These are phyloP conservation scores for Coemansia biformis DNA, from an alignment of 192 early-diverging fungal species.

Conservation along the genomic window DNA sequence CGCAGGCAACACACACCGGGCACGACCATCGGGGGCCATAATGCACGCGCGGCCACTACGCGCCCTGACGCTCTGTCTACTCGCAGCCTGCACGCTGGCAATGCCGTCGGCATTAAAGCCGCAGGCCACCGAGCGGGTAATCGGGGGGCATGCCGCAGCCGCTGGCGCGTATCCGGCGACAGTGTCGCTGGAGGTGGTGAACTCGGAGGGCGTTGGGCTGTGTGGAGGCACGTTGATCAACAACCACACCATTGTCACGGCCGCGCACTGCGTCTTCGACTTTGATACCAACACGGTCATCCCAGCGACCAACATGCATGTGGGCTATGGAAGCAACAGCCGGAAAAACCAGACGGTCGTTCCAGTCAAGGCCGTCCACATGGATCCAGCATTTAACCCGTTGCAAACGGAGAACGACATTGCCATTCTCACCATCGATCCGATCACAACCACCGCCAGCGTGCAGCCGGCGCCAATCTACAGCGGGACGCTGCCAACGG, in stretches of 20 bases:
- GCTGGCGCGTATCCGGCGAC: slow-evolving; percentile 14
- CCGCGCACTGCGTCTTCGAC: slow-evolving; percentile 40
- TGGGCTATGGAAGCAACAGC: slow-evolving; percentile 23
- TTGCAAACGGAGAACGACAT: slow-evolving; percentile 17
- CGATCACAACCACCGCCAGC: background rate
- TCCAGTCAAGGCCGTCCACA: slow-evolving; percentile 6
- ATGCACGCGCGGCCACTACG: too few species aligned
- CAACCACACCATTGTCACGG: slow-evolving; percentile 22
- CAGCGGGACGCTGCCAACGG: slow-evolving; percentile 9
- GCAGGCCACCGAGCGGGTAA: slow-evolving; percentile 22
- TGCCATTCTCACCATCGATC: slow-evolving; percentile 17
- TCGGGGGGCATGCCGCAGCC: slow-evolving; percentile 18
- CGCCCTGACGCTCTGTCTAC: background rate
- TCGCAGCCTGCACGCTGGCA: background rate
- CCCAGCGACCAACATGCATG: slow-evolving; percentile 4
- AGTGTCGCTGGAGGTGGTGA: slow-evolving; percentile 21
- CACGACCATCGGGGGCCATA: too few species aligned
- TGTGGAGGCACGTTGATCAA: slow-evolving; percentile 38
- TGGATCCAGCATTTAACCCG: slow-evolving; percentile 21
- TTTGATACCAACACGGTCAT: background rate
- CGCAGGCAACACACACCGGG: too few species aligned
- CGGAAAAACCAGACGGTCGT: slow-evolving; percentile 3
- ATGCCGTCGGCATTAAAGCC: background rate
- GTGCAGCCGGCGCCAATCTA: slow-evolving; percentile 15
- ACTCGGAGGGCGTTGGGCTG: slow-evolving; percentile 9